phyloP scores from a whole-genome alignment of 73 alveolate genomes.

The Paramecium bursaria region DNA sequence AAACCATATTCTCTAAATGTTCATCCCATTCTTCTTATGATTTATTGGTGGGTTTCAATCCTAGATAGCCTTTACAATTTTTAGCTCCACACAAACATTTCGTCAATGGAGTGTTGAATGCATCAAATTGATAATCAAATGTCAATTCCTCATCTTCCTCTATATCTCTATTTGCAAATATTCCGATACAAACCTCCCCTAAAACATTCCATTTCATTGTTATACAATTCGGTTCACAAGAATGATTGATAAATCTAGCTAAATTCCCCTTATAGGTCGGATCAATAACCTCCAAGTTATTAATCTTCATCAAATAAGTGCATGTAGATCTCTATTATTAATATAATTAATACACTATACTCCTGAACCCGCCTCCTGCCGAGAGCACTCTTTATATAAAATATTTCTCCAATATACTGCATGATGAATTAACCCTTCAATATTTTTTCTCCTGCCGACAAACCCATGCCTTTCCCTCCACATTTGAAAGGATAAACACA shows the following conservation, averaged over 20 bases:
- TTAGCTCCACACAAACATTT: conserved; percentile 96
- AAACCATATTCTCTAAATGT: conserved; percentile 68
- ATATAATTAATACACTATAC: conserved; percentile 72
- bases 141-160: conserved; percentile 95
- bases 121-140: conserved; percentile 95
- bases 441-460: conserved; percentile 94
- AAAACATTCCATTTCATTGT: conserved; percentile 97
- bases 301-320: conserved; percentile 94
- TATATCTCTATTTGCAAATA: conserved; percentile 94
- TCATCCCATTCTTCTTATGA: conserved; percentile 73
- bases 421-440: conserved; percentile 93
- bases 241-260: conserved; percentile 98
- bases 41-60: conserved; percentile 80
- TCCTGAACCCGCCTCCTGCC: conserved; percentile 89
- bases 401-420: conserved; percentile 98
- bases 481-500: conserved; percentile 96
- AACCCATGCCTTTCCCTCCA: conserved; percentile 94
- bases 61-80: conserved; percentile 95
- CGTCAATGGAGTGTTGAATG: conserved; percentile 93
- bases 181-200: conserved; percentile 98
- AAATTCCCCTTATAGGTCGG: conserved; percentile 96
- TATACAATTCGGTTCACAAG: conserved; percentile 98
- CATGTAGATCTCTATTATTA: conserved; percentile 76
- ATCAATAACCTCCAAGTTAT: conserved; percentile 94
- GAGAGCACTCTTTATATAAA: conserved; percentile 87